Evolutionary conservation across 2,329 filamentous ascomycete genomes (phyloP).

Genomic region (Claviceps sp.): DNA sequence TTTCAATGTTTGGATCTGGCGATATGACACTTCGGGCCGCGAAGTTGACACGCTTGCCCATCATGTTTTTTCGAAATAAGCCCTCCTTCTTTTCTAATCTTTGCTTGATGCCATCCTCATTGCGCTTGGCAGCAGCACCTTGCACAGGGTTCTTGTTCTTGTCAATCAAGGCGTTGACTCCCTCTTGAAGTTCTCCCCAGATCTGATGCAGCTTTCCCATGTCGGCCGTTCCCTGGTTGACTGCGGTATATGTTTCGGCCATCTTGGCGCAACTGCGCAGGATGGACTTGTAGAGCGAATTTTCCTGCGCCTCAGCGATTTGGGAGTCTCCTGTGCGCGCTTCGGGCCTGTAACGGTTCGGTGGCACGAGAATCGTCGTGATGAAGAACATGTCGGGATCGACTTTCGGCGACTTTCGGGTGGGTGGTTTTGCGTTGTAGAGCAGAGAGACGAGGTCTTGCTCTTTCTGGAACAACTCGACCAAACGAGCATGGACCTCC

Average conservation of each 20-base stretch:
- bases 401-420: conserved; percentile 43
- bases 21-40: conserved; percentile 96
- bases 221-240: conserved; percentile 32
- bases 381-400: conserved; percentile 90
- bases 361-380: conserved; percentile 72
- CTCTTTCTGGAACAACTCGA: conserved; percentile 74
- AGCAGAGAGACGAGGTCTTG: conserved; percentile 71
- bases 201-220: conserved; percentile 69
- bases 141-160: conserved; percentile 72
- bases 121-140: conserved; percentile 61
- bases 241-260: conserved; percentile 46
- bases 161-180: conserved; percentile 87
- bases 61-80: conserved; percentile 98
- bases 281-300: conserved; percentile 75
- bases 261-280: conserved; percentile 62
- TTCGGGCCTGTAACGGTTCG: conserved; percentile 82
- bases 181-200: conserved; percentile 74
- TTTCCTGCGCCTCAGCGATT: conserved; percentile 79
- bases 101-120: conserved; percentile 94
- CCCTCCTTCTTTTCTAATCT: conserved; percentile 98
- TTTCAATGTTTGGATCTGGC: conserved; percentile 96
- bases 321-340: conserved; percentile 67
- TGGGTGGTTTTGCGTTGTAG: conserved; percentile 59
- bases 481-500: conserved; percentile 69
- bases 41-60: conserved; percentile 99